These are phyloP conservation scores for Backusella mclennaniae DNA, from an alignment of 192 early-diverging fungal species.

Conservation along the genomic window DNA sequence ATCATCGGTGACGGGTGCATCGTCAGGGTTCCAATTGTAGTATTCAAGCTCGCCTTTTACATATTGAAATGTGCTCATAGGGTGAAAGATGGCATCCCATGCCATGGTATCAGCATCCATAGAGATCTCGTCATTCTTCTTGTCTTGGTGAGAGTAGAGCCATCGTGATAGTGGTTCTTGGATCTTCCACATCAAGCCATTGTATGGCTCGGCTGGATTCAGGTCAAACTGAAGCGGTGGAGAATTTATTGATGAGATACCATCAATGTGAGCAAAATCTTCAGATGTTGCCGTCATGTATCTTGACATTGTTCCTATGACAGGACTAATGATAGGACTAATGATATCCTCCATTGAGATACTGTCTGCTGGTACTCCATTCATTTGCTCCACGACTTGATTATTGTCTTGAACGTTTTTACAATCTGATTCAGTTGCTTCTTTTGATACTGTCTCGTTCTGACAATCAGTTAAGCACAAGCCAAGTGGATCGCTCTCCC, in stretches of 20 bases:
- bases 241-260: not conserved
- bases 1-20: not conserved
- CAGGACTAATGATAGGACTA: not conserved
- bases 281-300: not conserved
- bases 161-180: not conserved
- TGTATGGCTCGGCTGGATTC: not conserved
- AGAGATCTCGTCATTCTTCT: not conserved
- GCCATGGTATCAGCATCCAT: not conserved
- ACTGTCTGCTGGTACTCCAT: not conserved
- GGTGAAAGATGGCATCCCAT: slow-evolving; percentile 6
- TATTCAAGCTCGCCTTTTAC: not conserved
- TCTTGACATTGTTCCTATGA: not conserved
- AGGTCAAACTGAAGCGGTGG: not conserved
- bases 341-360: not conserved
- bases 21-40: not conserved
- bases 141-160: not conserved
- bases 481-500: not conserved
- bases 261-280: not conserved
- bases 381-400: not conserved
- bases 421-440: not conserved
- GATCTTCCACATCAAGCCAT: not conserved
- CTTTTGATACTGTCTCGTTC: not conserved
- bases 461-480: not conserved
- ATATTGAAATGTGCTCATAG: not conserved
- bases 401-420: not conserved